Evolutionary conservation across 495 filamentous ascomycete genomes (phyloP), one percentile per base, ranked within the genome.

Genomic region (Talaromyces nanjingensis): DNA sequence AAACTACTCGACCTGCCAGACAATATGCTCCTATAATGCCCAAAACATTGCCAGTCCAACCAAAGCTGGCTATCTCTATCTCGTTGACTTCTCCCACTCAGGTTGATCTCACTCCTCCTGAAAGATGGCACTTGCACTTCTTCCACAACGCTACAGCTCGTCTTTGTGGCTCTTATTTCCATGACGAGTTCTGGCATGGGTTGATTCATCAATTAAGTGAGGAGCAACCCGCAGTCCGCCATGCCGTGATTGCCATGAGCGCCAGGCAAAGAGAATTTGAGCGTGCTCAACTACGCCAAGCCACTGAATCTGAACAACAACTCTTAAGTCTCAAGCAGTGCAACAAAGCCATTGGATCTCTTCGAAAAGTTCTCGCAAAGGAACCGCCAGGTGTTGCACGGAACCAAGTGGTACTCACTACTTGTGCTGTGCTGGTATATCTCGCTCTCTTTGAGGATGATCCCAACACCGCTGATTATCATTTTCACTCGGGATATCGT

Each of bases 281-380:
- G 37, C 37, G 37, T 16, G 37, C 14, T 16, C 37, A 42, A 42
- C 37, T 42, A 42, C 37, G 12, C 16, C 45, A 54, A 24, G 47
- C 29, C 20, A 24, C 45, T n/a, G 24, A 58, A 18, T 22, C 22
- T 18, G 54, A 49, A 27, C 29, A 57, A 45, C 39, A 39, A 14
- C 25, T 49, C 18, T 74, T 81, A 9, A 76, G 75, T 27, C 74
- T 81, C 6, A 68, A 62, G 45, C 79, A 80, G 62, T 81, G 80
- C 65, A 81, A 81, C 65, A 72, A 74, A 29, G 75, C 79, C 12
- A 82, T 81, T 63, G 70, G 33, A 16, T 47, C 45, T 59, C 66
- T 65, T 18, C 59, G 63, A n/a, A 42, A 63, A 63, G n/a, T 31
- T 37, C 53, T 49, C 14, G 31, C 25, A 24, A 58, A 59, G 56